These are phyloP conservation scores for Kwoniella sp. DNA, from an alignment of 768 basidiomycete species.

Conservation along the genomic window DNA sequence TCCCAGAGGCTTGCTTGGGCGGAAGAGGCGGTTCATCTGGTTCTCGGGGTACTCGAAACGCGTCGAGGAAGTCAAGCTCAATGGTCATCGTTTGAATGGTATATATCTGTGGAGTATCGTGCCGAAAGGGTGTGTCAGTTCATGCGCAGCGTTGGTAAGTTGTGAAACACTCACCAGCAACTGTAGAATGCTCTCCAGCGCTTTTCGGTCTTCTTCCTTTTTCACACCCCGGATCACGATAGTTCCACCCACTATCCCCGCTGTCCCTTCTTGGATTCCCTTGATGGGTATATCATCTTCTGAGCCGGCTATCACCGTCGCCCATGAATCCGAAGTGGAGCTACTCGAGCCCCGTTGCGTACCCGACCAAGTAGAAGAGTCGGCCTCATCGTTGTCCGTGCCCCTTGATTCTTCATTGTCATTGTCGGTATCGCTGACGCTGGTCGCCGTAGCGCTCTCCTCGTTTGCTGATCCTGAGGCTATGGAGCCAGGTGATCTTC, in stretches of 20 bases:
- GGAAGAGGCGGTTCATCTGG: constrained; percentile 28
- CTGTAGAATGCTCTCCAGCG: constrained; percentile 32
- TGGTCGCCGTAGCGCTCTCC: not conserved
- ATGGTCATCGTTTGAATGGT: constrained; percentile 39
- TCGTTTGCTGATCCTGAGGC: not conserved
- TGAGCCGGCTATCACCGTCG: constrained; percentile 23
- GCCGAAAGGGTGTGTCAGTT: no score
- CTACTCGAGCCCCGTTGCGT: constrained; percentile 13
- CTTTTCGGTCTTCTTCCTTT: constrained; percentile 26
- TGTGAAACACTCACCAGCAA: constrained; percentile 36
- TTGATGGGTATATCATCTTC: constrained; percentile 32
- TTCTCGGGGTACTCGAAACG: constrained; percentile 42
- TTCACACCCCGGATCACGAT: constrained; percentile 34
- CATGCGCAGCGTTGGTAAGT: no score
- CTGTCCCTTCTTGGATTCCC: constrained; percentile 11
- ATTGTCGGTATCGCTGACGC: not conserved
- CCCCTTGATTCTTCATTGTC: constrained; percentile 1
- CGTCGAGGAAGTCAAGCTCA: constrained; percentile 44
- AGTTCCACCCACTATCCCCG: constrained; percentile 43
- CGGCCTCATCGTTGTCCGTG: not conserved
- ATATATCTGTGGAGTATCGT: constrained; percentile 33
- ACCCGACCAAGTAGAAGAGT: constrained; percentile 32
- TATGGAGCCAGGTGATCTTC: not conserved
- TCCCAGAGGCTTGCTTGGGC: constrained; percentile 12
- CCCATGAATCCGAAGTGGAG: not conserved